Base-by-base conservation (phyloP, 352 stramenopile genomes). In the Globisporangium middletonii region DNA sequence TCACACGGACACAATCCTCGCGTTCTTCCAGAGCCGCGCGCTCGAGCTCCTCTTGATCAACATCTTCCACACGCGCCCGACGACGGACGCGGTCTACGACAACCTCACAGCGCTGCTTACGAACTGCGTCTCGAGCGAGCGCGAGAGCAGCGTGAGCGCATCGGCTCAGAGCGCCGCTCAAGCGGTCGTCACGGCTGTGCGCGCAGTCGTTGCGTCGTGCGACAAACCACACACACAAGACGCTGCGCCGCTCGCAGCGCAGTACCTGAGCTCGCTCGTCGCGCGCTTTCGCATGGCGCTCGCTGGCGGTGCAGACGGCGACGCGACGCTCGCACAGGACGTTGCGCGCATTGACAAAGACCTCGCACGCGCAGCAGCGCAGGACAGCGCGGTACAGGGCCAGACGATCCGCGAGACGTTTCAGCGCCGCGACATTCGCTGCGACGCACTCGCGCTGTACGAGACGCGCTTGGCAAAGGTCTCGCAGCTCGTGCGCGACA, bases 371-470 rank as follows among this genome's bases (percentile, higher is more conserved):
- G 60, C 71, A 13, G 64, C 67, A 0, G 63, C 63, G 13, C 72
- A 71, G 28, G 81, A 91, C 64, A 69, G 79, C 11, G 73, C 67
- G 18, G 73, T 92, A 8, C 72, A 80, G 7, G 83, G 81, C 2
- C 75, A 89, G 54, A 79, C 71, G 0, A 94, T 94, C 33, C 83
- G 81, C 2, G 79, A 92, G 27, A 87, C 79, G 33, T 94, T 94
- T 62, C 71, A 86, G 61, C 71, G 83, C 18, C 73, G 83, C 1
- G 83, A 94, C 53, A 68, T 94, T 33, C 77, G 83, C 15, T 89
- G 78, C 47, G 83, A 93, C 27, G 75, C 80, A 11, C 52, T 93
- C 26, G 43, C 42, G 15, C 49, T 91, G 46, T 79, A 89, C 59
- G 66, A 81, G 38, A 48, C 46, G 26, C 69, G 75, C 0, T 66